Evolutionary conservation across 192 early-diverging fungal species (phyloP).

Genomic region (Coemansia brasiliensis): DNA sequence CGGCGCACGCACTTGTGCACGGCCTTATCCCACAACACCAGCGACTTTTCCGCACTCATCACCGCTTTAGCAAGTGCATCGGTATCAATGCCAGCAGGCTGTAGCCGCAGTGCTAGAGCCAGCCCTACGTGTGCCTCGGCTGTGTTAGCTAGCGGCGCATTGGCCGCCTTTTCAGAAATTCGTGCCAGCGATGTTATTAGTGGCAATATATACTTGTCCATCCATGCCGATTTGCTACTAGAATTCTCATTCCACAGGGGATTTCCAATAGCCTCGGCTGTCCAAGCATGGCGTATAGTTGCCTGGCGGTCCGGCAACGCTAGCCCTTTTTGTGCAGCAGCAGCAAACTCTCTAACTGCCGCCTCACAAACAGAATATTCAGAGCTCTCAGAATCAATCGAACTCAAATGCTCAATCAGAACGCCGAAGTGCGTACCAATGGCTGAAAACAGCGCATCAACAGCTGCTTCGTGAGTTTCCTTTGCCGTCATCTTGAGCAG

Average conservation of each 20-base stretch:
- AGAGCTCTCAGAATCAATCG: slow-evolving; percentile 12
- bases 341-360: slow-evolving; percentile 42
- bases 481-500: slow-evolving; percentile 69
- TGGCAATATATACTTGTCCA: slow-evolving; percentile 29
- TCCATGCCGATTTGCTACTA: slow-evolving; percentile 5
- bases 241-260: slow-evolving; percentile 48
- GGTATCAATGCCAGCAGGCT: slow-evolving; percentile 20
- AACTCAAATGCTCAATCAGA: slow-evolving; percentile 33
- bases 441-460: slow-evolving; percentile 61
- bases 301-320: slow-evolving; percentile 65
- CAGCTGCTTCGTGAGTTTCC: slow-evolving; percentile 75
- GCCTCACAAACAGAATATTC: slow-evolving; percentile 30
- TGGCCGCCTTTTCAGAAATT: slow-evolving; percentile 59
- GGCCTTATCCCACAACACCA: slow-evolving; percentile 80
- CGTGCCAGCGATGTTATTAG: slow-evolving; percentile 55
- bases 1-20: slow-evolving; percentile 67
- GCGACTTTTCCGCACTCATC: slow-evolving; percentile 63
- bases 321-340: slow-evolving; percentile 53
- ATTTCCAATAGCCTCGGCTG: slow-evolving; percentile 57
- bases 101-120: slow-evolving; percentile 52
- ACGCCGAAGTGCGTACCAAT: slow-evolving; percentile 59
- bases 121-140: slow-evolving; percentile 67
- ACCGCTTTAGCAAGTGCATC: slow-evolving; percentile 28
- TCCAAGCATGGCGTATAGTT: slow-evolving; percentile 64
- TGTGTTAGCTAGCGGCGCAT: slow-evolving; percentile 59